Base-by-base conservation (phyloP, 176 grass and related monocot genomes). In the Phoenix roebelenii region DNA sequence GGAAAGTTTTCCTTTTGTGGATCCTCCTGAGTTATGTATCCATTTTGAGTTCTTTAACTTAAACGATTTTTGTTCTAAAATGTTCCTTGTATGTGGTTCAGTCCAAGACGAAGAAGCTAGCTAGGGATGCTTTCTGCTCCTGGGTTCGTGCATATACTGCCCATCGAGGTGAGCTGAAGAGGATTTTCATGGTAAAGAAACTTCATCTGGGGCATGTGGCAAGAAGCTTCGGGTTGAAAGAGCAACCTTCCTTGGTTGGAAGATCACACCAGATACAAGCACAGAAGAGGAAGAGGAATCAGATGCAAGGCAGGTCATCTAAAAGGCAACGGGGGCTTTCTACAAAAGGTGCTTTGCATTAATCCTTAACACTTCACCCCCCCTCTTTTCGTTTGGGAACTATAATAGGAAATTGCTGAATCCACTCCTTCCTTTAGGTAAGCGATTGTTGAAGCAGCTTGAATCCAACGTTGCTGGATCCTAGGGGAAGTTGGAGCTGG, bases 171-270 rank as follows among this genome's bases (percentile, higher is more conserved):
- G 93, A 98, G 59, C 76, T 98, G 63, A 98, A 92, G 76, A 88
- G 84, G 60, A 88, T 97, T 30, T 97, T 97, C 50, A 87, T 92
- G 84, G 84, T 92, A 0, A 91, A 82, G 74, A 97, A 97, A 66
- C 93, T 97, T 52, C 93, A 91, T 68, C 58, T 97, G 73, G 93
- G 93, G 4, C 93, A 97, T 1, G 93, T 91, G 2, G 87, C 93
- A 0, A 80, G 63, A 64, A 97, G 87, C 29, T 97, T 91, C 12
- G 84, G 93, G 23, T 49, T 97, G 25, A 97, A 91, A 25, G 93
- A 91, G 26, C 81, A 91, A 16, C 87, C 87, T 4, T 97, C 84
- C 0, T 61, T 85, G 75, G 84, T 97, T 0, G 87, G 87, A 64
- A 88, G 84, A 60, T 85, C 69, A 4, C 79, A 85, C 52, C 72